Evolutionary conservation across 2,329 filamentous ascomycete species (phyloP), one percentile per base, ranked within the genome.

Genomic region (Microascus cirrosus): DNA sequence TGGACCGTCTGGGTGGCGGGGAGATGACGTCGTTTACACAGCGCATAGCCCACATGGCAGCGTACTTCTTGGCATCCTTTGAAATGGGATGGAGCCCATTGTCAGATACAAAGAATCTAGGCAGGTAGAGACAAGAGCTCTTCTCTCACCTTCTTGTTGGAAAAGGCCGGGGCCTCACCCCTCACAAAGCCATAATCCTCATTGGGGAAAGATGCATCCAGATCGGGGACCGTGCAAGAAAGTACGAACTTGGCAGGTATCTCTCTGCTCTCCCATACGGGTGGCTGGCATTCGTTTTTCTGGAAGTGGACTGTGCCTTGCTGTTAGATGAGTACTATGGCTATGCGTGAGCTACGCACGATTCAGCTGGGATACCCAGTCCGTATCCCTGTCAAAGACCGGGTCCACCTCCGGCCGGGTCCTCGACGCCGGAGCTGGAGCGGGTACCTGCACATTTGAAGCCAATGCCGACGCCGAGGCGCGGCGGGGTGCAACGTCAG

Each of bases 31-130:
- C 51, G 3, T 11, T 2, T 34, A 34, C n/a, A 25, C 32, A 53
- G 12, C n/a, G 13, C 24, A 76, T 62, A 25, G 78, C 78, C 13
- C 71, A 72, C 62, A 73, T 74, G 24, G 80, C 78, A 0, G 80
- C 79, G 61, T 76, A 80, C 60, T 75, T 71, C 65, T 79, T 82
- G 25, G 81, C 79, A 39, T 75, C 65, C 68, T 74, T n/a, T n/a
- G 18, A 45, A 18, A 45, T n/a, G 5, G 15, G 15, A 45, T 15
- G 32, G 39, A 28, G 20, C 12, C n/a, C 32, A 56, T n/a, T 32
- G 58, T 22, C 25, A n/a, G 2, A 34, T 36, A 36, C 8, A 20
- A 55, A 24, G 32, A 35, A 22, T 32, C 15, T 28, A 34, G n/a
- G 18, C 7, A 45, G 18, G 18, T 13, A 54, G 39, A 20, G 39